A percentile compares a stretch with the other conserved stretches of the same genome.
These are phyloP conservation scores for Cyberlindnera subsufficiens DNA, from an alignment of 805 yeast species.

Conservation along the genomic window DNA sequence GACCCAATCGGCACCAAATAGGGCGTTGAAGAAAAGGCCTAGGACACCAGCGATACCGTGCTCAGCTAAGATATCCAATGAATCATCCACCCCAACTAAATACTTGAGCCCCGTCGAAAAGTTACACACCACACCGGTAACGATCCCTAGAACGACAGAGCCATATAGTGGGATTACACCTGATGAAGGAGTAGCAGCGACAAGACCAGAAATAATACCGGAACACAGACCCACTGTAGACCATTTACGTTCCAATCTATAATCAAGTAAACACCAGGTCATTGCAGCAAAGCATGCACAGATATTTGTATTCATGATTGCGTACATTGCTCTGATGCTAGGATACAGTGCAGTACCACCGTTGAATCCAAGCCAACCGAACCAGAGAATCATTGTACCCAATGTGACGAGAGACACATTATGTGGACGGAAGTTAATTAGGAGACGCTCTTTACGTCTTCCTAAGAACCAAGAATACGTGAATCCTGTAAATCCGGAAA, in stretches of 20 bases:
- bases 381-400: constrained; percentile 84
- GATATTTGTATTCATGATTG: constrained; percentile 86
- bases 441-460: constrained; percentile 63
- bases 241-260: constrained; percentile 83
- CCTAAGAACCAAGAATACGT: constrained; percentile 81
- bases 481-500: constrained; percentile 87
- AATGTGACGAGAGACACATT: constrained; percentile 86
- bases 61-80: constrained; percentile 95
- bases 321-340: constrained; percentile 75
- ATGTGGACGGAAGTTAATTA: constrained; percentile 91
- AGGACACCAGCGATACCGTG: constrained; percentile 95
- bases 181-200: constrained; percentile 94
- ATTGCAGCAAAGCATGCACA: constrained; percentile 88
- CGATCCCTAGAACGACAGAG: constrained; percentile 76
- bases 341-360: constrained; percentile 87
- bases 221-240: constrained; percentile 93
- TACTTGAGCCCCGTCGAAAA: constrained; percentile 85
- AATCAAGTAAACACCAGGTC: constrained; percentile 89
- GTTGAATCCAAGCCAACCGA: constrained; percentile 96
- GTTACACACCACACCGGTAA: constrained; percentile 81
- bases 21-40: constrained; percentile 82
- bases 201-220: constrained; percentile 91
- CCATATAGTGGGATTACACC: constrained; percentile 92
- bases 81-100: constrained; percentile 78
- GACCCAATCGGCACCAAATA: constrained; percentile 83